Conservation (phyloP, 2,329 filamentous ascomycete genomes). For the Akanthomyces uredinophilus region DNA sequence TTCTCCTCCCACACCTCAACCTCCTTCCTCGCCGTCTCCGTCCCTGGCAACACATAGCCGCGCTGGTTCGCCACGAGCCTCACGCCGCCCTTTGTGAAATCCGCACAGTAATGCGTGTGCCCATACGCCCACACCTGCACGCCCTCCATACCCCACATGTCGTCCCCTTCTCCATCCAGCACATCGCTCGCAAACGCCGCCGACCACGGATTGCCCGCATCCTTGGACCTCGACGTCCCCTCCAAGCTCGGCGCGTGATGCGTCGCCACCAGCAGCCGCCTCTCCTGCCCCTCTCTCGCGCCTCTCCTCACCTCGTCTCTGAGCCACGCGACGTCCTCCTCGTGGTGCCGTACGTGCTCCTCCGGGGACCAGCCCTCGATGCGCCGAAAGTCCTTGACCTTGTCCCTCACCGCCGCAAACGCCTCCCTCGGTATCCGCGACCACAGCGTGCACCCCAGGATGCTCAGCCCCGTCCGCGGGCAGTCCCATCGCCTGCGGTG, state of each 20-base stretch:
- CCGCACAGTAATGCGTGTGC: constrained; percentile 42
- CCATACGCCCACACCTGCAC: constrained; percentile 43
- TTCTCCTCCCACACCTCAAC: background rate
- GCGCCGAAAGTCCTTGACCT: constrained; percentile 48
- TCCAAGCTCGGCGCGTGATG: constrained; percentile 52
- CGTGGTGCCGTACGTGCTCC: constrained; percentile 44
- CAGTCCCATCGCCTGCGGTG: constrained; percentile 29
- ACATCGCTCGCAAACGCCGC: constrained; percentile 50
- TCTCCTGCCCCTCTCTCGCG: constrained; percentile 13
- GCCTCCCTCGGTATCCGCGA: constrained; percentile 37
- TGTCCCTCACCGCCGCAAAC: constrained; percentile 34
- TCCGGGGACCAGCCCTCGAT: constrained; percentile 47
- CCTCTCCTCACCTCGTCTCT: constrained; percentile 28
- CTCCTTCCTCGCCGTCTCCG: background rate
- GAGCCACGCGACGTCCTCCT: constrained; percentile 47
- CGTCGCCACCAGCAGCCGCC: constrained; percentile 44
- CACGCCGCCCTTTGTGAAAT: constrained; percentile 28
- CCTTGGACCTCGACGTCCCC: constrained; percentile 43
- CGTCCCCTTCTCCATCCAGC: constrained; percentile 17
- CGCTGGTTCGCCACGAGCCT: constrained; percentile 40
- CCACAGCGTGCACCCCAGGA: constrained; percentile 51
- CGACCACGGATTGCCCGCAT: constrained; percentile 41
- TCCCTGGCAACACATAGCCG: constrained; percentile 30
- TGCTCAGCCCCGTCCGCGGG: constrained; percentile 32
- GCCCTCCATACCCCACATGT: constrained; percentile 25